Base-by-base conservation (phyloP, 257 asterid species). In the Solanum ahanhuiri region DNA sequence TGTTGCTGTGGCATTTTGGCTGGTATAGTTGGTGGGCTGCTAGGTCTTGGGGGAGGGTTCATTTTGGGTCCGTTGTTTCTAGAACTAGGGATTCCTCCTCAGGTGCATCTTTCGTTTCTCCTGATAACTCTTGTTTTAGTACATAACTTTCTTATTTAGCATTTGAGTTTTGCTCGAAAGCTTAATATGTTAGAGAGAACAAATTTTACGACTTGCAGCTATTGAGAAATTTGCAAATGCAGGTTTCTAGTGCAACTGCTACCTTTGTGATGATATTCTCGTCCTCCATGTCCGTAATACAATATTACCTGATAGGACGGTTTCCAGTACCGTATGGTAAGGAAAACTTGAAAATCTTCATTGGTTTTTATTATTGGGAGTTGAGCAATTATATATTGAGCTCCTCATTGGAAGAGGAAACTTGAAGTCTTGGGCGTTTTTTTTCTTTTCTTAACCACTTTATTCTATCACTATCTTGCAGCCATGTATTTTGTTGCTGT, bases 41-140 rank as follows among this genome's bases (percentile, higher is more conserved):
- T 93, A 51, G 96, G 96, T 85, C 96, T 93, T 30, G 96, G 96
- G 3, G 96, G 96, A 79, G 96, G 96, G 11, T 93, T 93, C 92
- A 93, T 93, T 69, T 67, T 93, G 22, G 93, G 94, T 33, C 96
- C 96, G 17, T 73, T 93, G 85, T 90, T 92, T 69, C 89, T 93
- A 5, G 94, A 93, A 88, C 92, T 93, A 4, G 96, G 96, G 45
- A 77, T 91, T 86, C 96, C 96, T 89, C 94, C 96, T 10, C 96
- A 92, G 93, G 96, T 92, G 25, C 31, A 8, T 79, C 84, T 81
- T 23, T 17, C 1, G 17, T 81, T 81, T 81, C 69, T 81, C 84
- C 20, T 81, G 41, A 81, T 81, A 28, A 7, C 30, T 81, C 43
- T 30, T 81, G 43, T 28, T 81, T 22, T n/a, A 63, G 70, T 63